Percentiles rank a stretch among this genome's conserved stretches.
Evolutionary conservation across 495 filamentous ascomycete genomes (phyloP).

Genomic region (Tuber umbilicatum): DNA sequence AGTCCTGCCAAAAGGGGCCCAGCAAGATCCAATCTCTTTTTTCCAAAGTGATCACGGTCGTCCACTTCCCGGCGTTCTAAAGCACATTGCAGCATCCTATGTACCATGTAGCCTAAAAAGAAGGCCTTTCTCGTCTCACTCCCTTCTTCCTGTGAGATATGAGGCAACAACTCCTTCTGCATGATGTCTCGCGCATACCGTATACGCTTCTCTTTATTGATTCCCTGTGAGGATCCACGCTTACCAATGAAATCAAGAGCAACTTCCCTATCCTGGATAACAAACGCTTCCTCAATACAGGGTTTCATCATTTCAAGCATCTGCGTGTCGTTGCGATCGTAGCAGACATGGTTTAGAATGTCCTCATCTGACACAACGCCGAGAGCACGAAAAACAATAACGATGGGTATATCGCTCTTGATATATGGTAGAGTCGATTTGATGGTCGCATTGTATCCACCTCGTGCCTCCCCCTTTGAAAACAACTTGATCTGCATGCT

Average conservation of each 20-base stretch:
- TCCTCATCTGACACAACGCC: constrained; percentile 97
- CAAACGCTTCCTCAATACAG: constrained; percentile 91
- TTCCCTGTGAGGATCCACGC: constrained; percentile 66
- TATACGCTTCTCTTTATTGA: constrained; percentile 79
- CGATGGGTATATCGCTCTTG: constrained; percentile 86
- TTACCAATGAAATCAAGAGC: constrained; percentile 94
- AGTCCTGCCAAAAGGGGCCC: constrained; percentile 88
- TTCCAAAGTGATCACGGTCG: constrained; percentile 97
- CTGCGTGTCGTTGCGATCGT: constrained; percentile 85
- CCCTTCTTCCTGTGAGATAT: constrained; percentile 93
- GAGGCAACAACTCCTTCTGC: constrained; percentile 92
- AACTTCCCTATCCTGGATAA: constrained; percentile 92
- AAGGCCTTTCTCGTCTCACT: constrained; percentile 95
- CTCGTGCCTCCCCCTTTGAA: constrained; percentile 72
- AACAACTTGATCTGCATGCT: constrained; percentile 81
- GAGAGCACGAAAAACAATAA: constrained; percentile 87
- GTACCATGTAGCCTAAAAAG: constrained; percentile 98
- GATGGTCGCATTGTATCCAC: constrained; percentile 77
- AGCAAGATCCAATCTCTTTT: constrained; percentile 94
- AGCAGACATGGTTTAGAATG: constrained; percentile 94
- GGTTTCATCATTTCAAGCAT: constrained; percentile 97
- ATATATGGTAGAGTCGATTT: constrained; percentile 86
- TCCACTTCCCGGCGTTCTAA: constrained; percentile 86
- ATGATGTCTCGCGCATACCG: constrained; percentile 86
- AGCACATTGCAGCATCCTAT: constrained; percentile 83